Base-by-base conservation (phyloP, 2,329 filamentous ascomycete species). In the Coniochaeta sp. region DNA sequence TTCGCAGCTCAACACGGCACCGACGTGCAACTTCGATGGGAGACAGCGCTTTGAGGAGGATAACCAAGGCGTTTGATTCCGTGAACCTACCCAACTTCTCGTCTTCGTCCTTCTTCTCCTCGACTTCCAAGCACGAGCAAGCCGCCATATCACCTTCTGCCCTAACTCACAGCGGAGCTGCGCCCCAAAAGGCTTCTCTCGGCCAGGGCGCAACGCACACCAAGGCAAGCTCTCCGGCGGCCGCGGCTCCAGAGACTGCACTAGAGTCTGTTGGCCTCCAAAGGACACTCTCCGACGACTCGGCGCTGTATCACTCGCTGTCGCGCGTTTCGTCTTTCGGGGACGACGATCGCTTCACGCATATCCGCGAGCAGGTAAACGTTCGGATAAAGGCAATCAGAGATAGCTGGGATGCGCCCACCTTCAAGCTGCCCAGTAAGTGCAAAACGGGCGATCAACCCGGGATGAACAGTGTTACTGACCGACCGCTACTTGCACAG, bases 311-410 rank as follows among this genome's bases (percentile, higher is more conserved):
- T 66, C 86, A 90, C 65, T 87, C 85, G 4, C 77, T 92, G 2
- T 96, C 93, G 0, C 81, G 87, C 28, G 87, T 89, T 0, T 95
- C 92, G 0, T 96, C 91, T 0, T 80, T 96, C 0, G 93, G 93
- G 1, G 91, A 97, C 69, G 90, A 93, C 67, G 85, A 85, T 42
- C 83, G 88, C 52, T 98, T 95, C 72, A 84, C 89, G 57, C 81
- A 95, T 72, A 86, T 96, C 14, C 85, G 87, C 50, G 89, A 91
- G 62, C 90, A 95, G 77, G 89, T 93, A 65, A 98, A 97, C 68
- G 91, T 89, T 66, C 84, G 93, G 47, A 81, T 95, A 69, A 96
- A 96, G 75, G 93, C 93, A 4, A 90, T 98, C 71, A 89, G 87
- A 69, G 93, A 97, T 71, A 96, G 89, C 69, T 85, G 91, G 69